phyloP scores from a whole-genome alignment of 2,329 filamentous ascomycete species.

The Cladophialophora carrionii region DNA sequence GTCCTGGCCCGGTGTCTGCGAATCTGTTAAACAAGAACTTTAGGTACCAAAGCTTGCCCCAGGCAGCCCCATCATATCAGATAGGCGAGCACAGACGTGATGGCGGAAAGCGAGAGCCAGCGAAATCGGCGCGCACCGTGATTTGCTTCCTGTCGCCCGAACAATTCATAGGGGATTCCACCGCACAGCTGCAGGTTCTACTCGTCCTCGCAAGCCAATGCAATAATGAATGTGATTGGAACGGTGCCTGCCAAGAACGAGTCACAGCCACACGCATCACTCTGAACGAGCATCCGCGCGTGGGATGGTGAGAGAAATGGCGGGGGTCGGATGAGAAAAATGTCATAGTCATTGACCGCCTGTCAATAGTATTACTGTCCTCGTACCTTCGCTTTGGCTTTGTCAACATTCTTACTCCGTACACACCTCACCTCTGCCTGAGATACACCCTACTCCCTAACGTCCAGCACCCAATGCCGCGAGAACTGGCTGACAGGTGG shows the following conservation, averaged over 20 bases:
- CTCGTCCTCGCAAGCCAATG: not conserved
- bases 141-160: not conserved
- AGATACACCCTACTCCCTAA: not conserved
- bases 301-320: not conserved
- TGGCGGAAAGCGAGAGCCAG: not conserved
- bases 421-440: not conserved
- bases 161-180: not conserved
- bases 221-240: not conserved
- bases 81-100: too few species aligned
- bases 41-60: too few species aligned
- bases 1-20: too few species aligned
- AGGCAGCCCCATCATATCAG: too few species aligned
- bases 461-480: slow-evolving; percentile 50
- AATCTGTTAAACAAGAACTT: too few species aligned
- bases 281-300: not conserved
- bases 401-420: slow-evolving; percentile 1
- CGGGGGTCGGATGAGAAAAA: slow-evolving; percentile 1
- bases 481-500: slow-evolving; percentile 57
- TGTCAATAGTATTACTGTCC: not conserved
- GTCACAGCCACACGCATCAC: not conserved
- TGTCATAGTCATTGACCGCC: slow-evolving; percentile 9
- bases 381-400: not conserved
- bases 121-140: not conserved
- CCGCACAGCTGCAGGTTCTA: not conserved
- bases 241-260: slow-evolving; percentile 20